These are phyloP conservation scores for Deinandra increscens DNA, from an alignment of 129 eudicot genomes.

Conservation along the genomic window DNA sequence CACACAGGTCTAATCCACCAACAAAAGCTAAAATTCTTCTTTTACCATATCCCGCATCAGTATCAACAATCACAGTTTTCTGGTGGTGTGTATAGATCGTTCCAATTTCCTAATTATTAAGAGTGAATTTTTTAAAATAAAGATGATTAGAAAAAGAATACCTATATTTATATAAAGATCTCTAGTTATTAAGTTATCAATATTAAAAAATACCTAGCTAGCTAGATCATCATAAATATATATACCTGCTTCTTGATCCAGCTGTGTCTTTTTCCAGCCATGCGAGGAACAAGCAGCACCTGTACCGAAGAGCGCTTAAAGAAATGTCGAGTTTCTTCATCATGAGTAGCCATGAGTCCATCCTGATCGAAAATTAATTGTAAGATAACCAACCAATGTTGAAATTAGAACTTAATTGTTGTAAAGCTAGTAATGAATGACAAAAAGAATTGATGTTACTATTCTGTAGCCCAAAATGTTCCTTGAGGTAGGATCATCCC, in stretches of 20 bases:
- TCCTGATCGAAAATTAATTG: conserved; percentile 61
- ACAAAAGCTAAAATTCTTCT: conserved; percentile 76
- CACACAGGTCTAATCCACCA: conserved; percentile 90
- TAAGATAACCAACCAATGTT: too few relatives aligned
- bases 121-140: not conserved
- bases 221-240: too few relatives aligned
- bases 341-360: conserved; percentile 96
- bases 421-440: too few relatives aligned
- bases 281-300: conserved; percentile 86
- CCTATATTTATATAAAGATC: not conserved
- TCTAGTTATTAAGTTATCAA: conserved; percentile 4
- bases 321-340: conserved; percentile 91
- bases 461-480: conserved; percentile 89
- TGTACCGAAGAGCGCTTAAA: conserved; percentile 95
- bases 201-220: conserved; percentile 6
- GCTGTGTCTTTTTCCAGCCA: conserved; percentile 88
- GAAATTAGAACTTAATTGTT: too few relatives aligned
- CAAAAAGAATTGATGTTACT: conserved; percentile 38
- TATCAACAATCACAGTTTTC: conserved; percentile 89
- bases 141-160: not conserved
- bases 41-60: conserved; percentile 82
- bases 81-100: conserved; percentile 85
- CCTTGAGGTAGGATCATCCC: conserved; percentile 99
- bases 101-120: conserved; percentile 83
- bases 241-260: conserved; percentile 85